Evolutionary conservation across 495 filamentous ascomycete species (phyloP).

Genomic region (Aspergillus incahuasiensis): DNA sequence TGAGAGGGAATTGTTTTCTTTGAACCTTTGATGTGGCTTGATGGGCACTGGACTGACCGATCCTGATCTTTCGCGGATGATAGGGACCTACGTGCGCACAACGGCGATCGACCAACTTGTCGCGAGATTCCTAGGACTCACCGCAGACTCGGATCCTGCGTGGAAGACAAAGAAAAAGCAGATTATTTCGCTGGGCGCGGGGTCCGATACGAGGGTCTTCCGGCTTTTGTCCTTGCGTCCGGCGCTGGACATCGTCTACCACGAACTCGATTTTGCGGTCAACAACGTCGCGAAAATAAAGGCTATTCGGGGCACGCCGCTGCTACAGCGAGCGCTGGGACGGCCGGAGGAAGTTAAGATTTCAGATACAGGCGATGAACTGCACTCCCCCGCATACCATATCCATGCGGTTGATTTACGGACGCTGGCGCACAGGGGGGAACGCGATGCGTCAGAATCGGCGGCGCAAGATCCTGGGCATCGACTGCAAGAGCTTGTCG

Average conservation of each 20-base stretch:
- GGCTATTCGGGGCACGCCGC: conserved; percentile 39
- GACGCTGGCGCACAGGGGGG: conserved; percentile 33
- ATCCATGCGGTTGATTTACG: conserved; percentile 83
- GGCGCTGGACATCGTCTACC: conserved; percentile 57
- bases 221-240: conserved; percentile 50
- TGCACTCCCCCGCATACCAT: conserved; percentile 54
- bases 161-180: conserved; percentile 51
- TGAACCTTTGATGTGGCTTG: too few relatives aligned
- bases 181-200: conserved; percentile 90
- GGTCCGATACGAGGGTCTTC: conserved; percentile 85
- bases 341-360: conserved; percentile 26
- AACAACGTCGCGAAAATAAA: conserved; percentile 64
- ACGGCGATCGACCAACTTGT: conserved; percentile 80
- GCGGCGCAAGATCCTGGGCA: not conserved
- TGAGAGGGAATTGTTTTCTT: too few relatives aligned
- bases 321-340: conserved; percentile 29
- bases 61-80: not conserved
- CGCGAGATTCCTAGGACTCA: conserved; percentile 55
- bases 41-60: not conserved
- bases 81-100: conserved; percentile 93
- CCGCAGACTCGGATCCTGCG: conserved; percentile 4
- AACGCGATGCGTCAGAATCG: not conserved
- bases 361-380: conserved; percentile 33
- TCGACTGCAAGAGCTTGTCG: conserved; percentile 31
- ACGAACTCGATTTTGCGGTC: conserved; percentile 85